Evolutionary conservation across 148 eudicot genomes (phyloP), one percentile per base, ranked within the genome.

Genomic region (Rheum nobile): DNA sequence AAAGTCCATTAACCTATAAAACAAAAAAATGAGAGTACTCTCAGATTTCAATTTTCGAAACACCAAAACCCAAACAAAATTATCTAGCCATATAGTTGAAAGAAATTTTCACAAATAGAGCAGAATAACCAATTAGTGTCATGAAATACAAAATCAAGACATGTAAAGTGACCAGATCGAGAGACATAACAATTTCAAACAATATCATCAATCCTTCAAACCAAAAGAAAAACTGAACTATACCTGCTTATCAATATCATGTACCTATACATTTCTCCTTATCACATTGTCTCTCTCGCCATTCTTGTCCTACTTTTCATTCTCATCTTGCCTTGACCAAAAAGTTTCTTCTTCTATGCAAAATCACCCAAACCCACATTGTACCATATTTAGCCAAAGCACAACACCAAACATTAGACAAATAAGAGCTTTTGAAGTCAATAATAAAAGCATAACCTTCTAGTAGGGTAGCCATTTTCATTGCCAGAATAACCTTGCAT

Each of bases 181-280:
- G 22, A 31, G 35, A 54, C 31, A 32, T 24, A 31, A 16, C 22
- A 54, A 22, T n/a, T 21, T n/a, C 24, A 47, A 9, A 35, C 63
- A 75, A 22, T 41, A 41, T 14, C 31, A 28, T 24, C 50, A 34
- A 50, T 3, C 29, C 22, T 19, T 52, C 67, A 31, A n/a, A 12
- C 75, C 4, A 67, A 50, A 50, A 14, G 44, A 41, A 38, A 68
- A 31, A 19, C 6, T 9, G 19, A 74, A 39, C 13, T 39, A 9
- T 77, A 93, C 98, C 96, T 88, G 97, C 32, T 94, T 96, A 81
- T 91, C 95, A 75, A 94, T 91, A 70, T 94, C 98, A 73, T 97
- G 91, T 2, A 94, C 98, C 85, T 91, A 94, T 4, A 94, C 98
- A 42, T 97, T 94, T 85, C 97, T 86, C 80, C 90, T 81, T 65